Evolutionary conservation across 148 eudicot genomes (phyloP).

Genomic region (Diospyros lotus): DNA sequence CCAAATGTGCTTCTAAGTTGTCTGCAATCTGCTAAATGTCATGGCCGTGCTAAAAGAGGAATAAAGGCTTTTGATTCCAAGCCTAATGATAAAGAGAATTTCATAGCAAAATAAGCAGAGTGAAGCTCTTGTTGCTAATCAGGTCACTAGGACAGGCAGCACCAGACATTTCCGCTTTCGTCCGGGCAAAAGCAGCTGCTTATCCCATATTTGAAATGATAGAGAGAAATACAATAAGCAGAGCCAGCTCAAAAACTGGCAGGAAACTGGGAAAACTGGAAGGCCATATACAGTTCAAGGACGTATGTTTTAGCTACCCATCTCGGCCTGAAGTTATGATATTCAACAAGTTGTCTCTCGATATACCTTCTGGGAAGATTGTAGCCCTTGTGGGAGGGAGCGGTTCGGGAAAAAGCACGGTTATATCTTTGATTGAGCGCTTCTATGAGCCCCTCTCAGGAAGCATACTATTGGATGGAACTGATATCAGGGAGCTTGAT

Average conservation of each 20-base stretch:
- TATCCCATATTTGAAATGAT: slow-evolving; percentile 95
- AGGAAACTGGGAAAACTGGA: slow-evolving; percentile 57
- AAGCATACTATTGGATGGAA: slow-evolving; percentile 61
- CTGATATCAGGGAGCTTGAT: slow-evolving; percentile 59
- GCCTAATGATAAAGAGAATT: background rate
- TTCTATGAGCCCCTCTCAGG: slow-evolving; percentile 90
- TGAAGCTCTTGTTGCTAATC: slow-evolving; percentile 4
- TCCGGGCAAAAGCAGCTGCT: slow-evolving; percentile 82
- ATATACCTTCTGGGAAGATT: slow-evolving; percentile 85
- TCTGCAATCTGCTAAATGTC: background rate
- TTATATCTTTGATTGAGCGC: slow-evolving; percentile 80
- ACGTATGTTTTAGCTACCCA: slow-evolving; percentile 85
- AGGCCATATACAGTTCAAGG: slow-evolving; percentile 82
- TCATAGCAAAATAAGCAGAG: background rate
- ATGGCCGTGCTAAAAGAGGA: background rate
- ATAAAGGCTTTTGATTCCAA: background rate
- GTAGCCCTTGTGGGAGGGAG: slow-evolving; percentile 98
- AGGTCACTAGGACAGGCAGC: slow-evolving; percentile 98
- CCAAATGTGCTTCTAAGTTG: background rate
- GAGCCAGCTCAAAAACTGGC: slow-evolving; percentile 41
- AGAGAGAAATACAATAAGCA: slow-evolving; percentile 51
- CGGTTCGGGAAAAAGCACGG: slow-evolving; percentile 95
- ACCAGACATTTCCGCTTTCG: slow-evolving; percentile 83
- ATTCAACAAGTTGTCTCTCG: slow-evolving; percentile 63
- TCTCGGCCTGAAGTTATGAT: slow-evolving; percentile 86